Percentiles rank a stretch among this genome's conserved stretches.
phyloP scores from a whole-genome alignment of 2,329 filamentous ascomycete species.

The Periglandula ipomoeae region DNA sequence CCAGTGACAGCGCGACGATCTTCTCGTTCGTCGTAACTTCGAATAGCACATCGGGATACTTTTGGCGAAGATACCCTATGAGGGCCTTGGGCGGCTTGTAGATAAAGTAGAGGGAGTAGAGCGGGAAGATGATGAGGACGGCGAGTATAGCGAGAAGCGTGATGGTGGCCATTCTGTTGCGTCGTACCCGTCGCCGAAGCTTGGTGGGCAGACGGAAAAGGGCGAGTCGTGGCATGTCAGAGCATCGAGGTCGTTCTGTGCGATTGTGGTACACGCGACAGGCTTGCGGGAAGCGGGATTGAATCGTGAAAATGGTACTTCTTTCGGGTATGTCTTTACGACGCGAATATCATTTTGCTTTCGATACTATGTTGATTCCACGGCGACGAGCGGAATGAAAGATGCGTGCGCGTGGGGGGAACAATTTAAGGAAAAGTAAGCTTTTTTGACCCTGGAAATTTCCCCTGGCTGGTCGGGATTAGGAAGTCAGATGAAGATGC shows the following conservation, averaged over 20 bases:
- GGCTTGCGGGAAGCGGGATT: neutral
- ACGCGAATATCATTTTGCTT: no score
- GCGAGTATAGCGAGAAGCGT: slow-evolving; percentile 29
- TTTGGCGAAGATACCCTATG: slow-evolving; percentile 59
- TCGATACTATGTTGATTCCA: no score
- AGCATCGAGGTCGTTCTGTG: slow-evolving; percentile 4
- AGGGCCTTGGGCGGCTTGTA: slow-evolving; percentile 73
- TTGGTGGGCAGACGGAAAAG: slow-evolving; percentile 47
- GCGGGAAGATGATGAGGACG: slow-evolving; percentile 26
- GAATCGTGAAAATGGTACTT: no score
- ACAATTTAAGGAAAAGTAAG: no score
- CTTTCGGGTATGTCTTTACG: no score
- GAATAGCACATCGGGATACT: slow-evolving; percentile 74
- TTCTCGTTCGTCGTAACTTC: slow-evolving; percentile 51
- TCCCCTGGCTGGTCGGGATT: neutral
- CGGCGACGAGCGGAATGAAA: no score
- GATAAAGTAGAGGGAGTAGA: slow-evolving; percentile 52
- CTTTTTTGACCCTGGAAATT: no score
- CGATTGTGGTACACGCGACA: no score
- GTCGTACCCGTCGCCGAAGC: slow-evolving; percentile 47
- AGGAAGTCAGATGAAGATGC: neutral
- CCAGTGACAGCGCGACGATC: slow-evolving; percentile 74
- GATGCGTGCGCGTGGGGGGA: no score
- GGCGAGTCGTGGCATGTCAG: slow-evolving; percentile 30
- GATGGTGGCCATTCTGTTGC: slow-evolving; percentile 49